phyloP scores from a whole-genome alignment of 495 filamentous ascomycete species.

The Penicillium simplicissimum region DNA sequence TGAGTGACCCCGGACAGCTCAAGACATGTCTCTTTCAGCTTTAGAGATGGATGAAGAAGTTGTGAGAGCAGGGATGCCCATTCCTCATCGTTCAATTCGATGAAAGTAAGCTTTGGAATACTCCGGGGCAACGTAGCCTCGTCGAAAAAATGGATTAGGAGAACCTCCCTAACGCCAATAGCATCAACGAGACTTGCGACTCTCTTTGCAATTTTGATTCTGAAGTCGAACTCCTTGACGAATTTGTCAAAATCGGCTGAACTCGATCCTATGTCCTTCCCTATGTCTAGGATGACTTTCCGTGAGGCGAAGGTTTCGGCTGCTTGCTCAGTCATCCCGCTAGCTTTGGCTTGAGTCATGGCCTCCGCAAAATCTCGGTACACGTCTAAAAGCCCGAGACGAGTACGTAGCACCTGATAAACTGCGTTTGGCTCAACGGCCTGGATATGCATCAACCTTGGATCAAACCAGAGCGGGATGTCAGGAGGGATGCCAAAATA shows the following conservation, averaged over 20 bases:
- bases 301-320: constrained; percentile 4
- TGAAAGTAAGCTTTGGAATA: neutral
- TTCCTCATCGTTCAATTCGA: neutral
- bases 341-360: neutral
- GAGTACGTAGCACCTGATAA: neutral
- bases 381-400: neutral
- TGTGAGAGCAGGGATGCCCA: neutral
- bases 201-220: neutral
- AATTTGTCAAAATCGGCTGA: neutral
- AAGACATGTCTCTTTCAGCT: neutral
- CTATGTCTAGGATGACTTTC: neutral
- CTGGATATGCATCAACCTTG: neutral
- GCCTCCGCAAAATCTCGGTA: neutral
- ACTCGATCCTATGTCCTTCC: neutral
- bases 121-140: neutral
- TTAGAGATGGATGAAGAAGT: neutral
- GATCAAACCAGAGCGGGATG: neutral
- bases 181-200: neutral
- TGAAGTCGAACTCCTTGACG: neutral
- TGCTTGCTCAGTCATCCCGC: neutral
- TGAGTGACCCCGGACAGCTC: neutral
- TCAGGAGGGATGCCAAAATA: neutral
- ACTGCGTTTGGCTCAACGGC: neutral
- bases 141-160: neutral
- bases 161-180: neutral